A percentile compares a stretch with the other conserved stretches of the same genome.
phyloP scores from a whole-genome alignment of 306 rosid species.

The peach (Prunus persica) region DNA sequence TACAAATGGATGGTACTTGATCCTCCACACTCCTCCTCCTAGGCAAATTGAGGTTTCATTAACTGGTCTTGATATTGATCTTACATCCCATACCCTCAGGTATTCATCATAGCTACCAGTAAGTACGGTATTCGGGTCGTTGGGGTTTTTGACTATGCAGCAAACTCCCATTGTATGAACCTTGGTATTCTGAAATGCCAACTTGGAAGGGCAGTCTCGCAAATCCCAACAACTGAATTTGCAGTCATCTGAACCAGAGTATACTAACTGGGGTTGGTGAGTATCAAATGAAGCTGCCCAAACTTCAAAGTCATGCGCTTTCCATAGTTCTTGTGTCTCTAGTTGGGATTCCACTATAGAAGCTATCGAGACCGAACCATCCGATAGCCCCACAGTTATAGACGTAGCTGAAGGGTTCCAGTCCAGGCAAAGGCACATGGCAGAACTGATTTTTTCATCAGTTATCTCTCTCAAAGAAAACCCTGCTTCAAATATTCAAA shows the following conservation, averaged over 20 bases:
- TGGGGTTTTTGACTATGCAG: slow-evolving; percentile 68
- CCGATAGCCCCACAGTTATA: slow-evolving; percentile 74
- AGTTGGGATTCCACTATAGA: slow-evolving; percentile 58
- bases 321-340: slow-evolving; percentile 63
- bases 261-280: slow-evolving; percentile 76
- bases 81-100: slow-evolving; percentile 78
- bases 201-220: slow-evolving; percentile 56
- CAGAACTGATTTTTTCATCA: slow-evolving; percentile 52
- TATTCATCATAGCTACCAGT: slow-evolving; percentile 85
- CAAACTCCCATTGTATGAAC: slow-evolving; percentile 86
- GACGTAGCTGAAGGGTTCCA: slow-evolving; percentile 75
- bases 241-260: slow-evolving; percentile 88
- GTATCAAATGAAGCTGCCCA: slow-evolving; percentile 80
- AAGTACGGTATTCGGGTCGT: slow-evolving; percentile 50
- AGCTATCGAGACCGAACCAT: slow-evolving; percentile 64
- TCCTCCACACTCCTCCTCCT: slow-evolving; percentile 95
- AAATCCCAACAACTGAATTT: slow-evolving; percentile 85
- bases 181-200: slow-evolving; percentile 65
- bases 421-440: slow-evolving; percentile 81
- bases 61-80: slow-evolving; percentile 71
- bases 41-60: slow-evolving; percentile 59
- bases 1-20: slow-evolving; percentile 71
- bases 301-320: slow-evolving; percentile 87
- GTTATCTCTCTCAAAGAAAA: slow-evolving; percentile 44
- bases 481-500: slow-evolving; percentile 40